Evolutionary conservation across 176 grass and related monocot genomes (phyloP), one percentile per base, ranked within the genome.

Genomic region (Phragmites australis): DNA sequence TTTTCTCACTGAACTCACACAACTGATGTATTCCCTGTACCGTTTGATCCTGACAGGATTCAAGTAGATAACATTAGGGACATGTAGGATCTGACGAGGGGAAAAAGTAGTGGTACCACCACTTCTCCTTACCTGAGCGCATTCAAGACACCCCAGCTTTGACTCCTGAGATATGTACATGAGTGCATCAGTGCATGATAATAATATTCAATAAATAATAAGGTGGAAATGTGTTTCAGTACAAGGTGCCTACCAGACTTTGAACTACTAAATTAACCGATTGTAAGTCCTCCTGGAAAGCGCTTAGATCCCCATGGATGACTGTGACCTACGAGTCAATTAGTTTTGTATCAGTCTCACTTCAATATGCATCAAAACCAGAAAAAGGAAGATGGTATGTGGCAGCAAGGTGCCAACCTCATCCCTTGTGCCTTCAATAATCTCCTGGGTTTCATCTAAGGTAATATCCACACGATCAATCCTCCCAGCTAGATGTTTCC

Each of bases 401-500:
- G 0, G n/a, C 22, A 77, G 26, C 43, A 55, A 21, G 46, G 19
- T 76, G 45, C 70, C 45, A 83, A 92, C 94, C 94, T 97, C 87
- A 46, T 82, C 83, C 78, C 80, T 87, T 60, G 94, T 97, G 30
- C 87, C 84, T 83, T 87, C 82, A 14, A 86, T 88, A n/a, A 97
- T 88, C 44, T 94, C 55, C 55, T 92, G 88, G 17, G 82, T 92
- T 82, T 97, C 94, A 49, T 92, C 94, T 41, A 97, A 73, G 72
- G 19, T 89, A 78, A 50, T 48, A 78, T 88, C 87, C 26, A 94
- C 91, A 41, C 72, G 89, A 68, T 94, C 91, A 52, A 97, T 94
- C 76, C 89, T 88, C 52, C 89, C 87, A 58, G 87, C 49, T 22
- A 97, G 72, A 87, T 92, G 86, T 77, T 53, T 84, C 82, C 65